These are phyloP conservation scores for Raddia guianensis DNA, from an alignment of 176 grass and related monocot species.

Conservation along the genomic window DNA sequence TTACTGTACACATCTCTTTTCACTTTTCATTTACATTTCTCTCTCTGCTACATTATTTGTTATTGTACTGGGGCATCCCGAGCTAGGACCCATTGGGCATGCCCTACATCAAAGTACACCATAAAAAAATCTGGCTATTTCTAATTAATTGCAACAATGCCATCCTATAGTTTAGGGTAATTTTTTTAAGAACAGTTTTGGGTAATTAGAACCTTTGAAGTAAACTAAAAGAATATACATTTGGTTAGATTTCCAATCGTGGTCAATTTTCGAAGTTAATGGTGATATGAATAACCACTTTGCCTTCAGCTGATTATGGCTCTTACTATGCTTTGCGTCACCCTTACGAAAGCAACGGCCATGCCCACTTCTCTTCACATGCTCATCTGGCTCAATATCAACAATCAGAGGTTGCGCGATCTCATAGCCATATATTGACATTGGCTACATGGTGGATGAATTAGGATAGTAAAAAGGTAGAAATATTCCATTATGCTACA, in stretches of 20 bases:
- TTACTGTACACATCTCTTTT: no score
- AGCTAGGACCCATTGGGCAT: no score
- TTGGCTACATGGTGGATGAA: no score
- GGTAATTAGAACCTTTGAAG: slow-evolving; percentile 12
- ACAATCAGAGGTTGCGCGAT: no score
- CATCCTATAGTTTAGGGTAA: background rate
- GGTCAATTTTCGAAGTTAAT: background rate
- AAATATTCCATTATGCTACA: no score
- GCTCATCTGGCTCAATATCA: no score
- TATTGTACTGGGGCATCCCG: no score
- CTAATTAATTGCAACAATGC: background rate
- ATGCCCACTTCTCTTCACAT: no score
- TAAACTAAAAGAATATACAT: slow-evolving; percentile 2
- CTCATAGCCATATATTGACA: no score
- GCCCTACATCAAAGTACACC: background rate
- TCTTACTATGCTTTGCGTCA: background rate
- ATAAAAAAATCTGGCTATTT: background rate
- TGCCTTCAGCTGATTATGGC: slow-evolving; percentile 4
- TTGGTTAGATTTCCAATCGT: slow-evolving; percentile 3
- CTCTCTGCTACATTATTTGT: no score
- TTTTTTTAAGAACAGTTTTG: background rate
- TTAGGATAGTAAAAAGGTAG: no score
- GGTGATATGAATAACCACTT: background rate
- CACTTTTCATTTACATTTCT: no score
- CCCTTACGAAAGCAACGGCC: background rate